Evolutionary conservation across 495 filamentous ascomycete genomes (phyloP).

Genomic region (Corynascus novoguineensis): DNA sequence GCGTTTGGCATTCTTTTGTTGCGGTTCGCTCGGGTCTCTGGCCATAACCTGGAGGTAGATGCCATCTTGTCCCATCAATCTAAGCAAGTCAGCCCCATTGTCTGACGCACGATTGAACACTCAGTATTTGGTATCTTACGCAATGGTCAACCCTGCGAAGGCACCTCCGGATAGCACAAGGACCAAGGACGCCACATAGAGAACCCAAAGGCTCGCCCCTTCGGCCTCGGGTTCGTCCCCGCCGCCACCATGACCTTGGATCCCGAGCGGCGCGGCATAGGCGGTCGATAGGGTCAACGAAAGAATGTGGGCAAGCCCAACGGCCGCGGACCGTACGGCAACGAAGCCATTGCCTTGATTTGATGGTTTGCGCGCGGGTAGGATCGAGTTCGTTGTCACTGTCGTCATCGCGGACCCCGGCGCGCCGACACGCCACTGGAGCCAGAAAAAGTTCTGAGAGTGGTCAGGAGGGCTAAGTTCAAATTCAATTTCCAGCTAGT

Average conservation of each 20-base stretch:
- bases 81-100: conserved; percentile 30
- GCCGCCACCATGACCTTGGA: conserved; percentile 20
- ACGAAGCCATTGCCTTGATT: conserved; percentile 31
- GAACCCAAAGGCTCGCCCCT: conserved; percentile 40
- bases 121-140: conserved; percentile 42
- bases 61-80: conserved; percentile 82
- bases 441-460: not conserved
- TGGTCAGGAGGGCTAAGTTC: too few relatives aligned
- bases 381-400: conserved; percentile 4
- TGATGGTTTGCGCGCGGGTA: conserved; percentile 12
- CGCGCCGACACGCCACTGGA: conserved; percentile 3
- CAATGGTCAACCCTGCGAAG: conserved; percentile 96
- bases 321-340: conserved; percentile 33
- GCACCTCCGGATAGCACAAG: conserved; percentile 84
- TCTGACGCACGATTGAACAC: too few relatives aligned
- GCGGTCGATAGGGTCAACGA: conserved; percentile 35
- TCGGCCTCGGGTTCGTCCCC: conserved; percentile 35
- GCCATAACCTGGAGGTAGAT: conserved; percentile 96
- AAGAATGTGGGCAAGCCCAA: conserved; percentile 37
- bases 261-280: conserved; percentile 28
- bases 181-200: conserved; percentile 40
- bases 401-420: conserved; percentile 4
- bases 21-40: conserved; percentile 60
- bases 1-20: conserved; percentile 74
- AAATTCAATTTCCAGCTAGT: not conserved